Evolutionary conservation across 2,329 filamentous ascomycete genomes (phyloP).

Genomic region (Cladosporium sp.): DNA sequence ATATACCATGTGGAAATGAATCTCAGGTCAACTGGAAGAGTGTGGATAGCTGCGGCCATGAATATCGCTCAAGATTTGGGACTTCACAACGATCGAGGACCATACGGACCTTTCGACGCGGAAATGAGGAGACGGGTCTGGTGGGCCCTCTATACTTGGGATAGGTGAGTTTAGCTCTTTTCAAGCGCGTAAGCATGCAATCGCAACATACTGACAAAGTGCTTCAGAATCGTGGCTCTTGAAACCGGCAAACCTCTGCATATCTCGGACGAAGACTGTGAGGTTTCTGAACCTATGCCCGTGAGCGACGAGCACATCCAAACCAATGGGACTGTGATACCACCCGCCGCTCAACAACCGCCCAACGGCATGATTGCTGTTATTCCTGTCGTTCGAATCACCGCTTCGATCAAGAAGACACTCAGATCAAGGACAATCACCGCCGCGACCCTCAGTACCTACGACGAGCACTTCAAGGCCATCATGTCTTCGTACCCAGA

Average conservation of each 20-base stretch:
- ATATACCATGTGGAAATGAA: constrained; percentile 84
- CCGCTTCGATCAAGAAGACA: constrained; percentile 67
- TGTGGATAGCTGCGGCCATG: constrained; percentile 77
- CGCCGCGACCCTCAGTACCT: constrained; percentile 64
- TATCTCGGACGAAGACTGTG: constrained; percentile 85
- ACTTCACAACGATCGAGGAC: constrained; percentile 69
- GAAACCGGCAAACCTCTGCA: constrained; percentile 76
- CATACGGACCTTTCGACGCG: constrained; percentile 69
- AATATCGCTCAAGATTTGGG: constrained; percentile 79
- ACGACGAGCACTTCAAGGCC: constrained; percentile 74
- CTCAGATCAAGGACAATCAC: constrained; percentile 65
- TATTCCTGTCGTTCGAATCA: constrained; percentile 75
- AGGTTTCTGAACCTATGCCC: constrained; percentile 72
- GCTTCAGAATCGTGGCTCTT: constrained; percentile 62
- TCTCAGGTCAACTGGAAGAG: constrained; percentile 77
- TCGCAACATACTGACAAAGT: constrained; percentile 23
- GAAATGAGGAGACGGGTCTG: constrained; percentile 86
- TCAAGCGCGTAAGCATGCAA: background rate
- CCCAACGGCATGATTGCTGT: constrained; percentile 72
- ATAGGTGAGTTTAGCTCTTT: constrained; percentile 53
- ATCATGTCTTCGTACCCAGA: constrained; percentile 74
- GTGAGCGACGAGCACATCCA: constrained; percentile 76
- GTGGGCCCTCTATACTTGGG: constrained; percentile 91
- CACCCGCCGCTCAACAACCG: constrained; percentile 41
- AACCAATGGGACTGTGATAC: constrained; percentile 42